Evolutionary conservation across 495 filamentous ascomycete genomes (phyloP), one percentile per base, ranked within the genome.

Genomic region (Podospora anserina): DNA sequence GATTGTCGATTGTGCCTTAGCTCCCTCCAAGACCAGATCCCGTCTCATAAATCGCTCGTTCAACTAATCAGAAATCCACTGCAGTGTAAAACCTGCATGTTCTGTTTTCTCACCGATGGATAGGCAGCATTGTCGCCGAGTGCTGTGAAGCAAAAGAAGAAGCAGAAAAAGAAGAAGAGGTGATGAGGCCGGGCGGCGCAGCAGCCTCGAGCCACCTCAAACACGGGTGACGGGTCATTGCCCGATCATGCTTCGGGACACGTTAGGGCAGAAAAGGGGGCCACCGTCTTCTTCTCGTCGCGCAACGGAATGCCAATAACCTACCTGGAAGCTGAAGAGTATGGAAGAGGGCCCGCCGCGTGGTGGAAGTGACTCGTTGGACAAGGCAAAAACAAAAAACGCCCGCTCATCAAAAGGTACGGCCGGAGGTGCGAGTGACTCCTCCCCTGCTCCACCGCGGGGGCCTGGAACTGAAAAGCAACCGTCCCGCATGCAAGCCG

Each of bases 1-100:
- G 39, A 49, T 49, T 27, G 55, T 39, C 67, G 58, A 66, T 39
- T 39, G 64, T 56, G 57, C 63, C 61, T 49, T 57, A 65, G 23
- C 26, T 32, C 60, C 4, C 28, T 64, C 64, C 44, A 39, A 49
- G 39, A 18, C 39, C 13, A 18, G 9, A 49, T 49, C 39, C 13
- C 39, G 13, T 23, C 23, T 23, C 23, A 49, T 49, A 49, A 49
- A 49, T 49, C 39, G 9, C 39, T 49, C 39, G 39, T 49, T 49
- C 7, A 32, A 32, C 30, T 16, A 49, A 49, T 23, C 23, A 23
- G 15, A 5, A 49, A 16, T 49, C 39, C 39, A 49, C 39, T 11
- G 39, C 39, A 49, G 39, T 49, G 15, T 11, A 49, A 49, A 13
- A 13, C 9, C 9, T 49, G 39, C 39, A 49, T 49, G 7, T 32